Conservation (phyloP, 2,329 filamentous ascomycete genomes). For the Claviceps maximensis region DNA sequence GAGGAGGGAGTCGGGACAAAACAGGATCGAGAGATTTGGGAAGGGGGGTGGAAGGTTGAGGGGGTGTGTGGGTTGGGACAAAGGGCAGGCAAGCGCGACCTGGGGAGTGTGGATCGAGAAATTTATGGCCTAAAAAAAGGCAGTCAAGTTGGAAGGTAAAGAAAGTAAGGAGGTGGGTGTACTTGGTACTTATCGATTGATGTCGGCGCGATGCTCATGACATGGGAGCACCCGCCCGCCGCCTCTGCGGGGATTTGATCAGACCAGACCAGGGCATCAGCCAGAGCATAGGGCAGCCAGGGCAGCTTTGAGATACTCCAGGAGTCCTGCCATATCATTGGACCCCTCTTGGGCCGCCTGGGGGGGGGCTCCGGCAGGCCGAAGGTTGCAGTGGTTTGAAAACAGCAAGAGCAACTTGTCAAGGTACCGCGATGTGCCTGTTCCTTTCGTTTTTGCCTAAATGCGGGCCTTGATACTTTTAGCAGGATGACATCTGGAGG, state of each 20-base stretch:
- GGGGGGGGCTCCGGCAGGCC: no score
- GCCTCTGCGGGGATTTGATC: constrained; percentile 1
- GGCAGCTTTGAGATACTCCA: no score
- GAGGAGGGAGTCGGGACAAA: not conserved
- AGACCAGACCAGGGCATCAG: not conserved
- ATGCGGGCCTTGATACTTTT: not conserved
- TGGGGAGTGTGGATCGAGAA: constrained; percentile 1
- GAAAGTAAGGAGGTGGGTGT: no score
- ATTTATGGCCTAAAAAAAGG: no score
- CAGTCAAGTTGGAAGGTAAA: no score
- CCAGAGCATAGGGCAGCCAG: not conserved
- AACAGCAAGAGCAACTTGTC: not conserved
- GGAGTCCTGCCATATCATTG: not conserved
- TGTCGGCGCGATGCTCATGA: not conserved
- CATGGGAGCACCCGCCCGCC: constrained; percentile 3
- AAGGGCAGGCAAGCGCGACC: not conserved
- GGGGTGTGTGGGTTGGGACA: not conserved
- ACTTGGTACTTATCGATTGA: no score
- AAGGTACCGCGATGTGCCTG: not conserved
- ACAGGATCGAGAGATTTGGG: not conserved
- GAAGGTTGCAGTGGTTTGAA: not conserved
- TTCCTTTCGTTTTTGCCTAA: not conserved
- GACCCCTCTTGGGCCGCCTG: no score
- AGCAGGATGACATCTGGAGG: not conserved
- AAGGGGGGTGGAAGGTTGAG: no score